phyloP scores from a whole-genome alignment of 148 eudicot species.

The Limonium bicolor region DNA sequence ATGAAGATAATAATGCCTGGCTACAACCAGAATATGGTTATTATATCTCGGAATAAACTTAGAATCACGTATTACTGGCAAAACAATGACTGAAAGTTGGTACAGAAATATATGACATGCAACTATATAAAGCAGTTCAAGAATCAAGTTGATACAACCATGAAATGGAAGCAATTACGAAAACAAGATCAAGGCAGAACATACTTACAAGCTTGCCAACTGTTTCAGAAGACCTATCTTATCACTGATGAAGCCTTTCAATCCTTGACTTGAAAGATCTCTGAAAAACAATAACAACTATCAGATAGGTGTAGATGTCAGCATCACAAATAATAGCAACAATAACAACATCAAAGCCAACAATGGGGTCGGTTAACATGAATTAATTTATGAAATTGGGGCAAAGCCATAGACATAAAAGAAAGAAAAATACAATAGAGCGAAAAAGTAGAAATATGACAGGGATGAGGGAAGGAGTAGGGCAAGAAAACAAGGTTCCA shows the following conservation, averaged over 20 bases:
- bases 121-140: no score
- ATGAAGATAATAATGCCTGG: no score
- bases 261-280: slow-evolving; percentile 90
- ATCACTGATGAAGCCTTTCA: slow-evolving; percentile 78
- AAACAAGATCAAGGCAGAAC: neutral
- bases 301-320: neutral
- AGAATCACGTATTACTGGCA: no score
- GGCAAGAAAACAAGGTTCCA: no score
- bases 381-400: neutral
- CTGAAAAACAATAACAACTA: slow-evolving; percentile 21
- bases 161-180: neutral
- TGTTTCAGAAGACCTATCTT: slow-evolving; percentile 54
- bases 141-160: neutral
- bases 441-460: no score
- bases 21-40: no score
- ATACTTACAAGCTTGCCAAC: slow-evolving; percentile 95
- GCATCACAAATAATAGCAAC: neutral
- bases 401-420: neutral
- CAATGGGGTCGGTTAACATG: no score
- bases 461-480: no score
- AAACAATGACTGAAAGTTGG: no score
- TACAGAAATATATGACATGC: no score
- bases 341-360: neutral
- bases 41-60: no score
- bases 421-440: no score